Evolutionary conservation across 352 stramenopile species (phyloP).

Genomic region (Thraustotheca clavata): DNA sequence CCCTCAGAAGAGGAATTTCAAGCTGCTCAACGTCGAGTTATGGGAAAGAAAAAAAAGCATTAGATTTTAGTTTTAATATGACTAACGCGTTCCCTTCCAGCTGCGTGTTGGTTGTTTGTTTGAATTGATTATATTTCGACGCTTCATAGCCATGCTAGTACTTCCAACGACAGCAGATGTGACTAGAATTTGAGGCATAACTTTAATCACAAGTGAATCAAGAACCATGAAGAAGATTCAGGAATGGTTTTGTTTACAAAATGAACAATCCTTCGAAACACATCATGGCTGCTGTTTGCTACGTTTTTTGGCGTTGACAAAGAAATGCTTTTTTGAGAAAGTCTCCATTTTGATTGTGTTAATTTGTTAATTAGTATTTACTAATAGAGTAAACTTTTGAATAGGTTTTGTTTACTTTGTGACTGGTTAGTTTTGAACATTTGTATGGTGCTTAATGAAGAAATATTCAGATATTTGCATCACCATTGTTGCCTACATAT

Average conservation of each 20-base stretch:
- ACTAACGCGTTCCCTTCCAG: constrained; percentile 19
- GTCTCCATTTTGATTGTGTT: too few relatives aligned
- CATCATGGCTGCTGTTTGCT: too few relatives aligned
- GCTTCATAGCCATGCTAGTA: neutral
- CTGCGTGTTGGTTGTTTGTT: neutral
- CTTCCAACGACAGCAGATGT: constrained; percentile 3
- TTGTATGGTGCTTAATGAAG: too few relatives aligned
- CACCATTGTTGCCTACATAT: too few relatives aligned
- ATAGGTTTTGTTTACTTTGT: too few relatives aligned
- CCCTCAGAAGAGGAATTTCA: constrained; percentile 63
- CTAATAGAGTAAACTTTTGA: too few relatives aligned
- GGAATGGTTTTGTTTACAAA: neutral
- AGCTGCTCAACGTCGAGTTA: constrained; percentile 41
- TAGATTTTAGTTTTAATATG: neutral
- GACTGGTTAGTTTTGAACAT: too few relatives aligned
- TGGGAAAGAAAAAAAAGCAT: constrained; percentile 29
- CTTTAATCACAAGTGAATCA: neutral
- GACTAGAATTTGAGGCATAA: constrained; percentile 7
- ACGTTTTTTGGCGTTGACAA: too few relatives aligned
- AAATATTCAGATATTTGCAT: too few relatives aligned
- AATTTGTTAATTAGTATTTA: too few relatives aligned
- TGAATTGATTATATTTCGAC: neutral
- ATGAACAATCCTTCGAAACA: too few relatives aligned
- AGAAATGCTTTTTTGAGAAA: too few relatives aligned
- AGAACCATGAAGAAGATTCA: neutral